Evolutionary conservation across 148 eudicot genomes (phyloP).

Genomic region (Cornus controversa): DNA sequence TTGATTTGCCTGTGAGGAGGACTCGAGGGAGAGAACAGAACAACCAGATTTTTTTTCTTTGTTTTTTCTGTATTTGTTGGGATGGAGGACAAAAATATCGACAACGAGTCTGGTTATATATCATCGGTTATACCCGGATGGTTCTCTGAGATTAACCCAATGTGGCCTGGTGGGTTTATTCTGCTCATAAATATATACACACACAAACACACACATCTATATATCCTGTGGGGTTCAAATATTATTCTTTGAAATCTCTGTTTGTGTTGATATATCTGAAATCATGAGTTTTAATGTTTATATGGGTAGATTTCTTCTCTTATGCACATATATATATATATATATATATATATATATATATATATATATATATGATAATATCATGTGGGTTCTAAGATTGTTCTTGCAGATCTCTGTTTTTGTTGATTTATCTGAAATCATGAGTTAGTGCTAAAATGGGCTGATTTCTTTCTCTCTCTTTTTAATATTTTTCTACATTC

Average conservation of each 20-base stretch:
- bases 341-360: too few species aligned
- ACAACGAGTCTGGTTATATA: conserved; percentile 24
- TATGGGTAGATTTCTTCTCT: too few species aligned
- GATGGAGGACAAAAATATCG: conserved; percentile 3
- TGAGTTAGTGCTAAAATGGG: neutral
- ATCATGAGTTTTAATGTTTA: too few species aligned
- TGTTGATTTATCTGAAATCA: neutral
- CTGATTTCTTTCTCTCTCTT: neutral
- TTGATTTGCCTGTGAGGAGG: conserved; percentile 48
- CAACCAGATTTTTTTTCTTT: conserved; percentile 11
- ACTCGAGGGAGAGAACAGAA: conserved; percentile 35
- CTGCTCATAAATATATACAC: conserved; percentile 11
- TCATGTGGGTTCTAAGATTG: neutral
- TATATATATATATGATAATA: too few species aligned
- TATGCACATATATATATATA: too few species aligned
- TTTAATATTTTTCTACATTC: too few species aligned
- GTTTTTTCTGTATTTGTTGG: conserved; percentile 16
- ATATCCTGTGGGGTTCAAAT: conserved; percentile 22
- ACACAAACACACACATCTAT: conserved; percentile 2
- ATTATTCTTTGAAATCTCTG: neutral
- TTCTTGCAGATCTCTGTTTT: neutral
- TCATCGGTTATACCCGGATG: conserved; percentile 85
- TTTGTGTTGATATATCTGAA: neutral
- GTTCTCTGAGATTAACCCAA: conserved; percentile 98
- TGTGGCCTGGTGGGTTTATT: conserved; percentile 86